Percentiles rank a stretch among this genome's conserved stretches.
Evolutionary conservation across 805 yeast species (phyloP).

Genomic region (Ogataea paraovalis): DNA sequence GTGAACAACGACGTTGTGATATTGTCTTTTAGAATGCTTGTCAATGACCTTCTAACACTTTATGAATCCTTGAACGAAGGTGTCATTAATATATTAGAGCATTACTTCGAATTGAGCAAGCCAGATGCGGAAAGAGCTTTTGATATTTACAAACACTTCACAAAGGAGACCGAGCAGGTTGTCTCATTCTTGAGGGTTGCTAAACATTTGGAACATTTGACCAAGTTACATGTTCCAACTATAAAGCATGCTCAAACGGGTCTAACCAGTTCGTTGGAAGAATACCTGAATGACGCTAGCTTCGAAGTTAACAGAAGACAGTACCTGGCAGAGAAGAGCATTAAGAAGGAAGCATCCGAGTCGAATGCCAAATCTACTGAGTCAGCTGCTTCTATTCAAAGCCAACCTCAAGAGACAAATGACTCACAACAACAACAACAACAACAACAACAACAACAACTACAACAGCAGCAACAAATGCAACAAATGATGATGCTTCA

Average conservation of each 20-base stretch:
- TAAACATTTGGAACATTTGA: conserved; percentile 78
- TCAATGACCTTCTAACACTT: conserved; percentile 80
- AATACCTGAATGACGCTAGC: conserved; percentile 81
- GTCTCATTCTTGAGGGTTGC: conserved; percentile 86
- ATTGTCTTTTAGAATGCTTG: conserved; percentile 81
- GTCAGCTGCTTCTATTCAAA: conserved; percentile 9
- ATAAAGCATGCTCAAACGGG: conserved; percentile 97
- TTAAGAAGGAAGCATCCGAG: conserved; percentile 7
- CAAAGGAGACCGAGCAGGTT: conserved; percentile 79
- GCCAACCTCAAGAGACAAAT: conserved; percentile 1
- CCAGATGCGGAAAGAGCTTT: conserved; percentile 84
- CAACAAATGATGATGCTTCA: conserved; percentile 10
- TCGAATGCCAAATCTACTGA: conserved; percentile 10
- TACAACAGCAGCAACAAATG: no score
- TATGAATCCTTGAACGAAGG: conserved; percentile 95
- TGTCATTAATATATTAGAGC: conserved; percentile 87
- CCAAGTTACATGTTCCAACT: conserved; percentile 90
- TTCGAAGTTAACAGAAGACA: conserved; percentile 78
- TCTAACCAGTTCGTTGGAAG: conserved; percentile 78
- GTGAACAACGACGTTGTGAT: conserved; percentile 79
- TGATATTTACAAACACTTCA: conserved; percentile 78
- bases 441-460: conserved; percentile 3
- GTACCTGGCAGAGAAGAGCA: conserved; percentile 58
- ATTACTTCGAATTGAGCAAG: conserved; percentile 88
- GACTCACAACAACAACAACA: not conserved